phyloP scores from a whole-genome alignment of 108 stramenopile genomes.

The Cyclotella kingstonii region DNA sequence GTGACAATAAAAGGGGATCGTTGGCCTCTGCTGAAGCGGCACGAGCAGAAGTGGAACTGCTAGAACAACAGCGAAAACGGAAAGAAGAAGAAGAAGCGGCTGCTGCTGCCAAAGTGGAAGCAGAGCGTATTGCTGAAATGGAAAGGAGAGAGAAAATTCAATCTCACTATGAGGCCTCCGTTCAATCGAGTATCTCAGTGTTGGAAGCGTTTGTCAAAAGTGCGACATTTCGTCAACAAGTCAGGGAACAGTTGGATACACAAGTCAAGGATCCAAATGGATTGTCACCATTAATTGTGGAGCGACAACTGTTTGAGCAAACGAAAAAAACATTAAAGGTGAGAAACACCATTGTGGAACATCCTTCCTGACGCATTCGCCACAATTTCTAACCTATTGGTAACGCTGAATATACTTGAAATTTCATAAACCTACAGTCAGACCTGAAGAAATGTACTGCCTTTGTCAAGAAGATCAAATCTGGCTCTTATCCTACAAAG shows the following conservation, averaged over 20 bases:
- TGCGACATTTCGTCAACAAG: constrained; percentile 6
- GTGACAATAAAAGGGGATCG: too few species aligned
- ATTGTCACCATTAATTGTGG: constrained; percentile 5
- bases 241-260: constrained; percentile 26
- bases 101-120: constrained; percentile 8
- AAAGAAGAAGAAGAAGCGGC: constrained; percentile 3
- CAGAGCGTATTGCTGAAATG: constrained; percentile 15
- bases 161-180: constrained; percentile 18
- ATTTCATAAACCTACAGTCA: constrained; percentile 42
- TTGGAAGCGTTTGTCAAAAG: constrained; percentile 22
- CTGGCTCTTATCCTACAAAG: constrained; percentile 57
- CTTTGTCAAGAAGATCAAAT: constrained; percentile 92
- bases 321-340: constrained; percentile 82
- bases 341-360: constrained; percentile 5
- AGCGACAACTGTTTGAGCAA: constrained; percentile 59
- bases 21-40: too few species aligned
- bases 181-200: constrained; percentile 11
- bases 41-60: too few species aligned
- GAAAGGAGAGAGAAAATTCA: constrained; percentile 28
- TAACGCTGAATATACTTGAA: too few species aligned
- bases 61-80: constrained; percentile 1
- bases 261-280: neutral
- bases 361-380: neutral
- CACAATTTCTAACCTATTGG: too few species aligned
- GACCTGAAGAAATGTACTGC: constrained; percentile 96